Conservation (phyloP, 805 yeast species). For the Candida corydali region DNA sequence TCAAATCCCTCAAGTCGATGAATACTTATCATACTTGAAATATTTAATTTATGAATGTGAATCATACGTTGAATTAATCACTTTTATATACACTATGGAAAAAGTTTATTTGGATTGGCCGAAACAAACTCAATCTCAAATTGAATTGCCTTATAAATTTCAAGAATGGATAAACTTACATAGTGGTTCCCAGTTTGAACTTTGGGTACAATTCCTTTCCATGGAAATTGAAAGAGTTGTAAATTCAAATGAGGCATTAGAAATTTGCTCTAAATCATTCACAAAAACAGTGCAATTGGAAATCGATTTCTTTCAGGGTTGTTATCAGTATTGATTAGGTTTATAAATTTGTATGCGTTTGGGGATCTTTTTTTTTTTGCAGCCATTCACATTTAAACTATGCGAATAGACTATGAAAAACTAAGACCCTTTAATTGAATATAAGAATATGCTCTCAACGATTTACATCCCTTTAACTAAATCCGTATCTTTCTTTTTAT, state of each 20-base stretch:
- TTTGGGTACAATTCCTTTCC: slow-evolving; percentile 46
- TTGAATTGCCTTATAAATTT: slow-evolving; percentile 37
- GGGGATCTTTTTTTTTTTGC: neutral
- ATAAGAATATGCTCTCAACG: no score
- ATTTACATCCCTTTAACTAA: no score
- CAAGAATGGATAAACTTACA: slow-evolving; percentile 52
- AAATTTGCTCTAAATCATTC: slow-evolving; percentile 21
- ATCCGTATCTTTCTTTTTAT: neutral
- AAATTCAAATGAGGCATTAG: slow-evolving; percentile 17
- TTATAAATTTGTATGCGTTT: neutral
- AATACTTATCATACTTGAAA: slow-evolving; percentile 32
- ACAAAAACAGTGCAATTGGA: slow-evolving; percentile 36
- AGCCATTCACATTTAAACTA: neutral
- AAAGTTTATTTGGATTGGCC: slow-evolving; percentile 48
- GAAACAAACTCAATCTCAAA: slow-evolving; percentile 5
- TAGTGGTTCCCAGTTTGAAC: slow-evolving; percentile 43
- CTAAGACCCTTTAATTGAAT: no score
- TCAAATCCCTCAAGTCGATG: slow-evolving; percentile 30
- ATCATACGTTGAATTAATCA: slow-evolving; percentile 39
- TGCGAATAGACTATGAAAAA: no score
- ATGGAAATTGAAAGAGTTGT: slow-evolving; percentile 39
- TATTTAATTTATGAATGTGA: slow-evolving; percentile 21
- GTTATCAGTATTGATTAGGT: slow-evolving; percentile 26
- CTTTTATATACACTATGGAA: slow-evolving; percentile 46
- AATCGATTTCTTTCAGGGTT: slow-evolving; percentile 43